Percentiles rank a stretch among this genome's conserved stretches.
Evolutionary conservation across 495 filamentous ascomycete species (phyloP).

Genomic region (Penicillium ucsense): DNA sequence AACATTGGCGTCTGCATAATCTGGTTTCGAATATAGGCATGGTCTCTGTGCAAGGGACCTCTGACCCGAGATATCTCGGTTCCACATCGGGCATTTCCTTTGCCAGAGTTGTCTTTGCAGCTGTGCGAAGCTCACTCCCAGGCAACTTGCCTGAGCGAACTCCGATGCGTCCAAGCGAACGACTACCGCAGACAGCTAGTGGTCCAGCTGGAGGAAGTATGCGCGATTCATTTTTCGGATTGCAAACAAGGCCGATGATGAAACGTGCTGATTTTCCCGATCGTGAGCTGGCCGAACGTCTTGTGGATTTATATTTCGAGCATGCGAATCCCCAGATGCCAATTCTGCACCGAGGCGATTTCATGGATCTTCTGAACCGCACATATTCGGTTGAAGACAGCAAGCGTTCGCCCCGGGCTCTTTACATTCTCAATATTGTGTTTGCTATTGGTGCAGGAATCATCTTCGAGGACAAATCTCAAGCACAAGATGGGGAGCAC

Average conservation of each 20-base stretch:
- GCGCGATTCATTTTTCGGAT: constrained; percentile 90
- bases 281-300: constrained; percentile 54
- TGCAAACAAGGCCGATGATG: constrained; percentile 83
- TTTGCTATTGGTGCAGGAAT: constrained; percentile 94
- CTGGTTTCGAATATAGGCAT: constrained; percentile 68
- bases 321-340: constrained; percentile 94
- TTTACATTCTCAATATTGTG: constrained; percentile 94
- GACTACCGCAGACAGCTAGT: constrained; percentile 30
- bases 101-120: constrained; percentile 87
- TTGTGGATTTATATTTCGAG: constrained; percentile 84
- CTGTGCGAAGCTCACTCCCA: constrained; percentile 74
- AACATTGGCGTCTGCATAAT: constrained; percentile 56
- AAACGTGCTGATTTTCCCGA: constrained; percentile 78
- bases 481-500: constrained; percentile 30
- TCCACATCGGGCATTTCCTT: constrained; percentile 90
- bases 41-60: constrained; percentile 65
- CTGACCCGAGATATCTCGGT: constrained; percentile 71
- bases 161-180: constrained; percentile 38
- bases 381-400: constrained; percentile 63
- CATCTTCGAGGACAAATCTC: constrained; percentile 59
- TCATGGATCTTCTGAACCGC: constrained; percentile 71
- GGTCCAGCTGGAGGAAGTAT: constrained; percentile 58
- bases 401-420: constrained; percentile 67
- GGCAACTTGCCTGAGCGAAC: constrained; percentile 49
- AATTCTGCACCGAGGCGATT: constrained; percentile 78